A percentile compares a stretch with the other conserved stretches of the same genome.
Conservation (phyloP, 2,329 filamentous ascomycete species). For the Stachybotrys elegans region DNA sequence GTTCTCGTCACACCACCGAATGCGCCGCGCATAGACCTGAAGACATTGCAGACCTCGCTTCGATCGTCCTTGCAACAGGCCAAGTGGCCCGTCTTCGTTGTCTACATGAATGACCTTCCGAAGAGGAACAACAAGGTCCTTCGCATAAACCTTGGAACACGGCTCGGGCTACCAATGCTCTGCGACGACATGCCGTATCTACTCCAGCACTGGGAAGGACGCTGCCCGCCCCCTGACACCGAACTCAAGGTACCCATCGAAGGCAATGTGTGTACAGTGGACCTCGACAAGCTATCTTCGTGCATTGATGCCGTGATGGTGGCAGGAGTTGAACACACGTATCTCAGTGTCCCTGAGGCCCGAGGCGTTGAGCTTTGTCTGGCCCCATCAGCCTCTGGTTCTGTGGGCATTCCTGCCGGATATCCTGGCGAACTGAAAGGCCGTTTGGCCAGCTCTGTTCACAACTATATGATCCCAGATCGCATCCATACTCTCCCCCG, state of each 20-base stretch:
- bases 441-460: conserved; percentile 9
- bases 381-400: conserved; percentile 11
- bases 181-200: conserved; percentile 38
- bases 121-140: conserved; percentile 55
- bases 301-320: conserved; percentile 15
- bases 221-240: conserved; percentile 43
- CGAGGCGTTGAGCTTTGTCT: no score
- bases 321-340: conserved; percentile 10
- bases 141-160: conserved; percentile 45
- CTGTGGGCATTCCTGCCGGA: background rate
- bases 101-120: conserved; percentile 51
- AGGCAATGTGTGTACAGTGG: conserved; percentile 25
- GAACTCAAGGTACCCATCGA: conserved; percentile 36
- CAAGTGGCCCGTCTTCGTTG: conserved; percentile 46
- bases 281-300: conserved; percentile 20
- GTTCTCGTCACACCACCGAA: conserved; percentile 43
- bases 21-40: conserved; percentile 40
- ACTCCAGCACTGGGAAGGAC: conserved; percentile 43
- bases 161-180: conserved; percentile 38
- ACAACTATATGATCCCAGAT: conserved; percentile 34
- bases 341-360: no score
- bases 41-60: conserved; percentile 40
- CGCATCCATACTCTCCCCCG: conserved; percentile 25
- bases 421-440: conserved; percentile 11
- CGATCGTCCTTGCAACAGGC: conserved; percentile 43